Conservation (phyloP, 768 basidiomycete species). For the Pisolithus sp. region DNA sequence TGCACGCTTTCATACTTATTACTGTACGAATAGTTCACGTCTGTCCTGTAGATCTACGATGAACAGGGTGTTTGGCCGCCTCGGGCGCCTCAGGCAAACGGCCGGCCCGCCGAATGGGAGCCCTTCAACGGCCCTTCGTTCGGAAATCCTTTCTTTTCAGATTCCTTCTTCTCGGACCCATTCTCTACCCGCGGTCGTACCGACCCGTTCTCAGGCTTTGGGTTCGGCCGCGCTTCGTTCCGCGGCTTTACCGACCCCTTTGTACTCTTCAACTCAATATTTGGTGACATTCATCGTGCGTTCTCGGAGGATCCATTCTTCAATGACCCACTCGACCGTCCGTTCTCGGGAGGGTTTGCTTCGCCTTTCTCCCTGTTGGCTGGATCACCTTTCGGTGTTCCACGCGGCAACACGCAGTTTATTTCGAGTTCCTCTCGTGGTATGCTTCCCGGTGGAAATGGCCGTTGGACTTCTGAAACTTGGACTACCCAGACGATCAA, state of each 20-base stretch:
- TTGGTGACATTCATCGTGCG: constrained; percentile 42
- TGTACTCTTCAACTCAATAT: constrained; percentile 64
- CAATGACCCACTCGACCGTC: constrained; percentile 14
- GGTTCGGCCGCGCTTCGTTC: constrained; percentile 13
- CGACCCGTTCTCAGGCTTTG: constrained; percentile 20
- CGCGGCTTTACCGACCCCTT: constrained; percentile 67
- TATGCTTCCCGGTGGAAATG: not conserved
- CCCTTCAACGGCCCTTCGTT: constrained; percentile 16
- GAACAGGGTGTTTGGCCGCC: constrained; percentile 71
- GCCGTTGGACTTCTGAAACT: constrained; percentile 49
- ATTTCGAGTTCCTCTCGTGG: not conserved
- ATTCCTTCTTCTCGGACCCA: constrained; percentile 11
- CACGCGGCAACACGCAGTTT: constrained; percentile 10
- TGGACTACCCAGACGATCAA: constrained; percentile 53
- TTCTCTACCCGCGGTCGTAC: constrained; percentile 13
- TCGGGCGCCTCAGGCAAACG: constrained; percentile 27
- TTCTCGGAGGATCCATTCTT: constrained; percentile 33
- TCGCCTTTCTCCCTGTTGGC: constrained; percentile 5
- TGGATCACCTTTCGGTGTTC: constrained; percentile 2
- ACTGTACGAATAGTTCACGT: not conserved
- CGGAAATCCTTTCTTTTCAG: constrained; percentile 13
- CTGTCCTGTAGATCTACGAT: constrained; percentile 51
- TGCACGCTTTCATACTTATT: not conserved
- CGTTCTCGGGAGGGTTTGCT: constrained; percentile 11
- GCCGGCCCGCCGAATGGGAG: constrained; percentile 9